Percentiles rank a stretch among this genome's conserved stretches.
phyloP scores from a whole-genome alignment of 164 flowering plant genomes.

The Kalanchoe fedtschenkoi region DNA sequence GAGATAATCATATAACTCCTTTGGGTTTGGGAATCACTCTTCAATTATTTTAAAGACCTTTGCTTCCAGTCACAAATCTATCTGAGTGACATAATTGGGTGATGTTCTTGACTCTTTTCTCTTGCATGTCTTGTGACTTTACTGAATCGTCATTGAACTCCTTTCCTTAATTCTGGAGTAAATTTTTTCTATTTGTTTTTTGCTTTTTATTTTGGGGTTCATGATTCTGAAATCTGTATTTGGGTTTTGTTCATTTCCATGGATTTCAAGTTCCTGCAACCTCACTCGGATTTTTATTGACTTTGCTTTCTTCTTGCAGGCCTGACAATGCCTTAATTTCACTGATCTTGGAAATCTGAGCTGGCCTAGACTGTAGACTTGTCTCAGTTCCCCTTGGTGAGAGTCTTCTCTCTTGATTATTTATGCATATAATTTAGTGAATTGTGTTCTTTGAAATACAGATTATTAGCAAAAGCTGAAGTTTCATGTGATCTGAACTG shows the following conservation, averaged over 20 bases:
- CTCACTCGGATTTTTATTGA: neutral
- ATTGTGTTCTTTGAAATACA: neutral
- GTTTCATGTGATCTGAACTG: no score
- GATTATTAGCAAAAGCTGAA: no score
- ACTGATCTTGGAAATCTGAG: neutral
- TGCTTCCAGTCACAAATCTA: neutral
- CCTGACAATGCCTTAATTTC: neutral
- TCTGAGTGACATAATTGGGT: neutral
- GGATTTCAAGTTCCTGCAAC: neutral
- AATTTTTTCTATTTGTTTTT: no score
- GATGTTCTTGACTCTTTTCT: neutral
- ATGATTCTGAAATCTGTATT: neutral
- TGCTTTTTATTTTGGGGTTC: no score
- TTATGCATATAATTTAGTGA: neutral
- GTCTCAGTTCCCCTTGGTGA: neutral
- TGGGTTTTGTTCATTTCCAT: neutral
- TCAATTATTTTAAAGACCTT: neutral
- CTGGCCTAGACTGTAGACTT: neutral
- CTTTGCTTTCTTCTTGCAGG: constrained; percentile 2
- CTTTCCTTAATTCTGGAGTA: neutral
- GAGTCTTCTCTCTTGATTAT: neutral
- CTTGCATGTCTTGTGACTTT: neutral
- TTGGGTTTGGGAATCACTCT: neutral
- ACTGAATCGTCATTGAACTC: neutral
- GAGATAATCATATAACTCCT: no score